These are phyloP conservation scores for Verticillium klebahnii DNA, from an alignment of 2,329 filamentous ascomycete genomes.

Conservation along the genomic window DNA sequence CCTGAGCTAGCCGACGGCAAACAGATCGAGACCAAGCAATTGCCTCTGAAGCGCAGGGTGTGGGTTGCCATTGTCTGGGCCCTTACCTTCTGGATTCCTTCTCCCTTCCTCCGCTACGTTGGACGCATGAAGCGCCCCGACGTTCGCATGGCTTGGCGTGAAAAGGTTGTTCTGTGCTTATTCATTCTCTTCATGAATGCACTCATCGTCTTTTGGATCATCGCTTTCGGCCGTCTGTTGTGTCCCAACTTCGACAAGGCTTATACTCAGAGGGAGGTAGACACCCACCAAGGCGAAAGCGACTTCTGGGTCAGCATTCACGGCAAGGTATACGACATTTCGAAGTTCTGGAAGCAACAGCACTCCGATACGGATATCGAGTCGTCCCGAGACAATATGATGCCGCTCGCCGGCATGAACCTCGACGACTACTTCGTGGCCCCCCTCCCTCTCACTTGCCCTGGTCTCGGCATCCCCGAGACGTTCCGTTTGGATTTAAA, in stretches of 20 bases:
- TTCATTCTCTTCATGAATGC: conserved; percentile 80
- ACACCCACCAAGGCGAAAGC: conserved; percentile 62
- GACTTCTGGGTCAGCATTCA: conserved; percentile 87
- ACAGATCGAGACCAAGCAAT: conserved; percentile 65
- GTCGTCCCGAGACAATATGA: conserved; percentile 62
- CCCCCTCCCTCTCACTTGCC: conserved; percentile 71
- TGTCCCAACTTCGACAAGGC: conserved; percentile 92
- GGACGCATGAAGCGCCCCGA: conserved; percentile 97
- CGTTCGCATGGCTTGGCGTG: conserved; percentile 94
- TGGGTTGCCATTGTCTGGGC: conserved; percentile 86
- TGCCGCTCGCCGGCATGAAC: conserved; percentile 70
- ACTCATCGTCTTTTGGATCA: conserved; percentile 84
- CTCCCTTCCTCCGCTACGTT: conserved; percentile 70
- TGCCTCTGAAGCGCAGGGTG: conserved; percentile 59
- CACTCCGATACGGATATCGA: conserved; percentile 72
- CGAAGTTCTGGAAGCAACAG: conserved; percentile 78
- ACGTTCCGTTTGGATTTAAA: conserved; percentile 59
- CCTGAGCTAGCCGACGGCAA: conserved; percentile 74
- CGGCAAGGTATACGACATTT: conserved; percentile 87
- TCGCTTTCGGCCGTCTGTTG: conserved; percentile 76
- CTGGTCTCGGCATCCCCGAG: conserved; percentile 60
- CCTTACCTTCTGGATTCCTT: conserved; percentile 92
- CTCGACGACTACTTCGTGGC: conserved; percentile 83
- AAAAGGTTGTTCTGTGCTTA: conserved; percentile 81
- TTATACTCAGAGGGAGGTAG: conserved; percentile 70